These are phyloP conservation scores for Fremontodendron californicum DNA, from an alignment of 345 rosid species.

Conservation along the genomic window DNA sequence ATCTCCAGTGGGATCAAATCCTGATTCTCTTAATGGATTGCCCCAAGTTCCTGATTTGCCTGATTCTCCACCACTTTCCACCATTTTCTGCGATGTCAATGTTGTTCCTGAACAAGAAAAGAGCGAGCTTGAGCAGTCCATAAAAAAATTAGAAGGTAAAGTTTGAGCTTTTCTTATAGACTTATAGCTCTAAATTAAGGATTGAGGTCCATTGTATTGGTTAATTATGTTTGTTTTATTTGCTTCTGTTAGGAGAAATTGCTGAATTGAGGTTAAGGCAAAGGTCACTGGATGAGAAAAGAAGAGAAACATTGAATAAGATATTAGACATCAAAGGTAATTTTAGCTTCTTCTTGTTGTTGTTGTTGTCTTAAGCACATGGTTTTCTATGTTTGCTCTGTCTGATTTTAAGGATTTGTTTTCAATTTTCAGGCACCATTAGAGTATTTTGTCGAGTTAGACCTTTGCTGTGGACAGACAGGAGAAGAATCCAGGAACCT, in stretches of 20 bases:
- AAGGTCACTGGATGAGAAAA: slow-evolving; percentile 55
- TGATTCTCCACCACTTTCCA: slow-evolving; percentile 37
- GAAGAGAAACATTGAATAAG: slow-evolving; percentile 60
- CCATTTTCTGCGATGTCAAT: slow-evolving; percentile 56
- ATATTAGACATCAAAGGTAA: slow-evolving; percentile 76
- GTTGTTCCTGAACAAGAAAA: slow-evolving; percentile 80
- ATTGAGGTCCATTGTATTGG: background rate
- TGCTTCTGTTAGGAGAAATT: slow-evolving; percentile 51
- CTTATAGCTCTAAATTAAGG: background rate
- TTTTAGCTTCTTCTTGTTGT: background rate
- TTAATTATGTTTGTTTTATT: slow-evolving; percentile 11
- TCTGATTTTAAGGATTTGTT: background rate
- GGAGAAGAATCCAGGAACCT: slow-evolving; percentile 46
- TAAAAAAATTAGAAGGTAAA: slow-evolving; percentile 58
- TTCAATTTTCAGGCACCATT: slow-evolving; percentile 62
- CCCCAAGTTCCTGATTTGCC: slow-evolving; percentile 34
- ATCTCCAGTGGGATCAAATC: slow-evolving; percentile 31
- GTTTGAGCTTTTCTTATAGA: background rate
- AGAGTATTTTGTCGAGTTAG: slow-evolving; percentile 84
- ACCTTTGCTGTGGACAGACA: slow-evolving; percentile 43
- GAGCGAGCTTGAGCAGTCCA: slow-evolving; percentile 54
- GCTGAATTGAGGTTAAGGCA: slow-evolving; percentile 48
- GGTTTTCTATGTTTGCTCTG: slow-evolving; percentile 3
- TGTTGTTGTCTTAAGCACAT: background rate
- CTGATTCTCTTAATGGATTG: slow-evolving; percentile 27